These are phyloP conservation scores for Knoxdaviesia capensis DNA, from an alignment of 2,329 filamentous ascomycete genomes.

Conservation along the genomic window DNA sequence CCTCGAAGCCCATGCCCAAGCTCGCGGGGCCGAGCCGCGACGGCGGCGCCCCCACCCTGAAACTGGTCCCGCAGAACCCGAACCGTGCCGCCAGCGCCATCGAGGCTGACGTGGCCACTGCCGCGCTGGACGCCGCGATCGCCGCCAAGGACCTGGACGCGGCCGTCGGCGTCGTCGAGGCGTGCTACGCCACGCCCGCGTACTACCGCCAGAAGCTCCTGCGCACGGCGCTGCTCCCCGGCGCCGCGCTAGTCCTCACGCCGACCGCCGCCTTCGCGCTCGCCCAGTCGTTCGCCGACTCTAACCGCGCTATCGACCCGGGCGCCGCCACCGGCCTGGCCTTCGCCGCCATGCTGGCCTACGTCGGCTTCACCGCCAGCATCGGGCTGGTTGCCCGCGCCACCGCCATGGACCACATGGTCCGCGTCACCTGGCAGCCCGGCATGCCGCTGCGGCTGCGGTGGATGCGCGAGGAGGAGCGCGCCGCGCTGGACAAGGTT, in stretches of 20 bases:
- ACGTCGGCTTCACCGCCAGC: constrained; percentile 60
- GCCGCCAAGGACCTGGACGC: constrained; percentile 57
- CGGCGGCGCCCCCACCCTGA: no score
- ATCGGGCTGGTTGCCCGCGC: constrained; percentile 70
- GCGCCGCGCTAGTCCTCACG: constrained; percentile 33
- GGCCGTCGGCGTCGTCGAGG: constrained; percentile 56
- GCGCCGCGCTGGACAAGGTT: constrained; percentile 68
- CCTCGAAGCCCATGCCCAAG: constrained; percentile 53
- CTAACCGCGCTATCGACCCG: constrained; percentile 63
- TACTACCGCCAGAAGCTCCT: constrained; percentile 49
- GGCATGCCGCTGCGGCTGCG: constrained; percentile 64
- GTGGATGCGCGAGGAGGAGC: constrained; percentile 80
- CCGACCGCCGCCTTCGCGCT: constrained; percentile 52
- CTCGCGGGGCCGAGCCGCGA: no score
- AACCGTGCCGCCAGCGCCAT: constrained; percentile 53
- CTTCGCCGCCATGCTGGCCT: constrained; percentile 65
- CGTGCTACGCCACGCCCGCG: constrained; percentile 44
- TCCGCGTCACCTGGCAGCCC: constrained; percentile 72
- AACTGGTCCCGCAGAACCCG: no score
- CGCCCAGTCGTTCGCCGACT: constrained; percentile 35
- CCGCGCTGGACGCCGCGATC: constrained; percentile 63
- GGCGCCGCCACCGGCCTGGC: constrained; percentile 55
- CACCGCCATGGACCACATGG: constrained; percentile 89
- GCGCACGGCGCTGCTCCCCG: constrained; percentile 39
- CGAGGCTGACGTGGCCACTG: constrained; percentile 45